Conservation (phyloP, 2,329 filamentous ascomycete species). For the Penicillium corylophilum region DNA sequence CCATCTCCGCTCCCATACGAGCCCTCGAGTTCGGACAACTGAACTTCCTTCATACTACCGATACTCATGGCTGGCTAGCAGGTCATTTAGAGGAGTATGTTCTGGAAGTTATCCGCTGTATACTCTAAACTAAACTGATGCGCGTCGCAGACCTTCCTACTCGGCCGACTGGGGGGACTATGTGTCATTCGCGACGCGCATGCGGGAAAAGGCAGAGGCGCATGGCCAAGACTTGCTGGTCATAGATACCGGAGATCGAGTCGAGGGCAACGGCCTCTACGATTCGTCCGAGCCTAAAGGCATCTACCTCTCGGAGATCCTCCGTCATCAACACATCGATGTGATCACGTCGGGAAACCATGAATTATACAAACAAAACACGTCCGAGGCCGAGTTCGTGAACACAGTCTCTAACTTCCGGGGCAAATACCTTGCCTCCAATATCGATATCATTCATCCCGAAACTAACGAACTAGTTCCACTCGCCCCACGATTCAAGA, state of each 20-base stretch:
- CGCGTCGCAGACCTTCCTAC: slow-evolving; percentile 68
- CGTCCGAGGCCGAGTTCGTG: slow-evolving; percentile 74
- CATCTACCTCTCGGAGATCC: slow-evolving; percentile 82
- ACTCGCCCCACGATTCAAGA: slow-evolving; percentile 78
- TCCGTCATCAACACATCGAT: slow-evolving; percentile 79
- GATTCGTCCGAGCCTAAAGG: slow-evolving; percentile 87
- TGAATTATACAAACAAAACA: slow-evolving; percentile 81
- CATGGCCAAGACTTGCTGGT: slow-evolving; percentile 81
- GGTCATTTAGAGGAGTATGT: slow-evolving; percentile 86
- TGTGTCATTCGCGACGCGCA: slow-evolving; percentile 82
- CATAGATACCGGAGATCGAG: slow-evolving; percentile 89
- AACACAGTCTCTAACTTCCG: slow-evolving; percentile 81
- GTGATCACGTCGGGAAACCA: slow-evolving; percentile 88
- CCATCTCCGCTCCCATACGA: slow-evolving; percentile 77
- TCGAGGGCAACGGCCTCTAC: slow-evolving; percentile 94
- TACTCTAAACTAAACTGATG: slow-evolving; percentile 18
- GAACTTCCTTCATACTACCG: slow-evolving; percentile 95
- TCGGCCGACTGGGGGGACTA: slow-evolving; percentile 98
- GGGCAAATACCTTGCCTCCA: slow-evolving; percentile 81
- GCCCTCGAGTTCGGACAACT: slow-evolving; percentile 88
- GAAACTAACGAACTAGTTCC: slow-evolving; percentile 69
- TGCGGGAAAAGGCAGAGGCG: slow-evolving; percentile 74
- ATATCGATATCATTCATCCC: slow-evolving; percentile 81
- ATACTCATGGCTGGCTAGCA: slow-evolving; percentile 93
- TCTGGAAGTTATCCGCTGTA: slow-evolving; percentile 5